Conservation (phyloP, 345 rosid genomes). For the Brassica rapa region DNA sequence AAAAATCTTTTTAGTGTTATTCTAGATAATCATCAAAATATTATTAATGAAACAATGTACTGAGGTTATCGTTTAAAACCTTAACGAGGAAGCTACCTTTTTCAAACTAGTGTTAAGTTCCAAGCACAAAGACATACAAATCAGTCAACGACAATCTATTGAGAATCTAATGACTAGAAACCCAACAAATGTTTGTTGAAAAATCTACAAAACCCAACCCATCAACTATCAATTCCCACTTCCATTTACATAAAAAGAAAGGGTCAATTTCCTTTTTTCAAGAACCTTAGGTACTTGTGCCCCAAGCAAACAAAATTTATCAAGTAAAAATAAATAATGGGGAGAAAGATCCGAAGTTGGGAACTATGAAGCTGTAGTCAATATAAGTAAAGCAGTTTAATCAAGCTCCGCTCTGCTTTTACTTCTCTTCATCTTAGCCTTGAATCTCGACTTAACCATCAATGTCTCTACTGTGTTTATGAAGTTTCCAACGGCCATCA, state of each 20-base stretch:
- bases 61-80: background rate
- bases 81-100: background rate
- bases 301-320: slow-evolving; percentile 37
- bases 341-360: slow-evolving; percentile 26
- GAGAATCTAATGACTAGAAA: slow-evolving; percentile 5
- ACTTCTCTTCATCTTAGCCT: slow-evolving; percentile 93
- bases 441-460: slow-evolving; percentile 82
- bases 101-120: background rate
- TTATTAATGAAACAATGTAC: too few relatives aligned
- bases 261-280: background rate
- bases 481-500: slow-evolving; percentile 96
- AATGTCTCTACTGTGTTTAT: slow-evolving; percentile 81
- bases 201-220: slow-evolving; percentile 16
- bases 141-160: background rate
- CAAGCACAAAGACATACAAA: background rate
- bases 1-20: too few relatives aligned
- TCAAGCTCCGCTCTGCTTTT: slow-evolving; percentile 77
- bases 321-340: slow-evolving; percentile 19
- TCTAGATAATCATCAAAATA: too few relatives aligned
- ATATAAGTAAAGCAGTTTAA: slow-evolving; percentile 34
- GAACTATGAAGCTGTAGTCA: slow-evolving; percentile 31
- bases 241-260: slow-evolving; percentile 37
- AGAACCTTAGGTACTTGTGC: slow-evolving; percentile 24
- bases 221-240: slow-evolving; percentile 26
- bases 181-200: slow-evolving; percentile 28